Base-by-base conservation (phyloP, 352 stramenopile species). In the Blastocystis sp. region DNA sequence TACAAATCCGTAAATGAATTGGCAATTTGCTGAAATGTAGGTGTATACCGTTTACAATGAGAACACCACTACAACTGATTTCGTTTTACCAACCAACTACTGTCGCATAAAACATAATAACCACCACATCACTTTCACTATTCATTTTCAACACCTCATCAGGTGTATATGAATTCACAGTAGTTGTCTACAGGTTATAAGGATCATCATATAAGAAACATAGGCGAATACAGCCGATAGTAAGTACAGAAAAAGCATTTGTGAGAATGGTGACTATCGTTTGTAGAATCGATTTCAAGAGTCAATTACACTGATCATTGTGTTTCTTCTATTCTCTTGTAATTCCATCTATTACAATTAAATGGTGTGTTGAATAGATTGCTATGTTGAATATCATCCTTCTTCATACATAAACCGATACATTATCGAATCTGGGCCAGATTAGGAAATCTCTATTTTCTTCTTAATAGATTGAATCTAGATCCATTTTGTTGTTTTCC, bases 11-110 rank as follows among this genome's bases (percentile, higher is more conserved):
- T 32, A 46, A 67, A 83, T 12, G 71, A 83, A 43, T 83, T 83
- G 14, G 54, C 71, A 19, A 83, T 43, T 49, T 65, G 71, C 49
- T 61, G 49, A 42, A 67, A 83, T 27, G 32, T 37, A 5, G 71
- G 71, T 1, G 46, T n/a, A 66, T 67, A 83, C 19, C 71, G 71
- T 37, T 83, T 83, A 37, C 71, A 83, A 63, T 83, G 51, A 42
- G 19, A 27, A 29, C 71, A 83, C 32, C 71, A 51, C 71, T 83
- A 67, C 3, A 7, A 21, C 7, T 83, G n/a, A 83, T 16, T 21
- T 27, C 2, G 21, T 32, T 9, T 19, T n/a, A 27, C 4, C 46
- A 16, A 46, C 0, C 21, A 5, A 77, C 49, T 66, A 66, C 51
- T 12, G 42, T 21, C 7, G 42, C 42, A 29, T 83, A 83, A 35